Evolutionary conservation across 2,329 filamentous ascomycete species (phyloP), one percentile per base, ranked within the genome.

Genomic region (Xylariales sp.): DNA sequence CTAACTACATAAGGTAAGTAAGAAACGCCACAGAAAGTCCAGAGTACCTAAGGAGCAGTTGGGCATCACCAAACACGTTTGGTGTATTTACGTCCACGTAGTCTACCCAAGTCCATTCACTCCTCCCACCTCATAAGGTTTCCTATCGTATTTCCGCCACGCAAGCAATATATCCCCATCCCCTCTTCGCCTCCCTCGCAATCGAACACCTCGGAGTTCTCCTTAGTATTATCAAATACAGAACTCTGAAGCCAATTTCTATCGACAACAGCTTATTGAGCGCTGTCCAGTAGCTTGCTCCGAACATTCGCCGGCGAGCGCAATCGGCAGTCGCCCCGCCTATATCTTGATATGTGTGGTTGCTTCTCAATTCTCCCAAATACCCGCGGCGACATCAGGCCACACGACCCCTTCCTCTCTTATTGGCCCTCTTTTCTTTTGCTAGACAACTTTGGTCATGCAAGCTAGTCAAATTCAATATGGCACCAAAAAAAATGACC

Each of bases 401-500:
- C 46, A 34, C 43, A 23, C 36, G 45, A 36, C 23, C n/a, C 18
- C 41, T n/a, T 28, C 34, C 12, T 61, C 36, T 57, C 53, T 12
- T 55, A 18, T 57, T 68, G 41, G 56, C n/a, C 64, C 34, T 36
- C 34, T 34, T 50, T 43, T 34, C 49, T 45, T 10, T 48, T 16
- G 32, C 39, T 36, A 41, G 53, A 62, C 61, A 71, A 16, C 64
- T 67, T 62, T 72, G 73, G 70, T 71, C 72, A 71, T 74, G 75
- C 69, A 69, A 74, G 45, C 52, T 69, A 66, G 73, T 69, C 75
- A 74, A 79, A 82, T 80, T 79, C 86, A 89, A 78, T 78, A 95
- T 95, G 92, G 85, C 88, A 83, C 86, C 88, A 84, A 83, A 84
- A 85, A 93, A 91, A 81, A 93, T 96, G 92, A 90, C 89, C 82